Evolutionary conservation across 2,329 filamentous ascomycete species (phyloP).

Genomic region (Arthrobotrys pseudoclavata): DNA sequence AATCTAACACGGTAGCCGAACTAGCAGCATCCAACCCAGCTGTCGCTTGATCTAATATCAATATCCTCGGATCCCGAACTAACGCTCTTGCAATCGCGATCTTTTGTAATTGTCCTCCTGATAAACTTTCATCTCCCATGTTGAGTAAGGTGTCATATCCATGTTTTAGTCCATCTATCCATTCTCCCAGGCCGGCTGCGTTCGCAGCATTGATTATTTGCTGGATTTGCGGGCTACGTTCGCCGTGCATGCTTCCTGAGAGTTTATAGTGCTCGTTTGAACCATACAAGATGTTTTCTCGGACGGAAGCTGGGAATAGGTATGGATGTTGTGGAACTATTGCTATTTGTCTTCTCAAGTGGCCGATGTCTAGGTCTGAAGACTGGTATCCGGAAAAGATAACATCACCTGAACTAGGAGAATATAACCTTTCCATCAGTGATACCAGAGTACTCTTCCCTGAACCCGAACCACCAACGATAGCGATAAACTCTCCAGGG

Average conservation of each 20-base stretch:
- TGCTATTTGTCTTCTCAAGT: slow-evolving; percentile 74
- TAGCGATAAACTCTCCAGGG: slow-evolving; percentile 76
- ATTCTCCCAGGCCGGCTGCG: slow-evolving; percentile 64
- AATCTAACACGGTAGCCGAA: slow-evolving; percentile 75
- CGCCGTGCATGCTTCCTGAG: slow-evolving; percentile 70
- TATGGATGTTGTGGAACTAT: slow-evolving; percentile 79
- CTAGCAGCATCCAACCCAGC: slow-evolving; percentile 80
- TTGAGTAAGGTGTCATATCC: slow-evolving; percentile 78
- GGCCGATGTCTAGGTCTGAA: slow-evolving; percentile 72
- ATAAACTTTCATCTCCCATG: slow-evolving; percentile 82
- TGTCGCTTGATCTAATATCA: slow-evolving; percentile 90
- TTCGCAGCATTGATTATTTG: slow-evolving; percentile 63
- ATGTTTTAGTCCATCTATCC: slow-evolving; percentile 72
- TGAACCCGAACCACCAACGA: slow-evolving; percentile 88
- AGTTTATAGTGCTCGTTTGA: slow-evolving; percentile 66
- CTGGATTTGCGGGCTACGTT: slow-evolving; percentile 71
- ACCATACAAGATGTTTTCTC: slow-evolving; percentile 86
- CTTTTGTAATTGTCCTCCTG: slow-evolving; percentile 85
- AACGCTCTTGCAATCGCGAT: slow-evolving; percentile 85
- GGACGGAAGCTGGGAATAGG: slow-evolving; percentile 82
- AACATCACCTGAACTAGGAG: slow-evolving; percentile 68
- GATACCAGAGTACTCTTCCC: slow-evolving; percentile 89
- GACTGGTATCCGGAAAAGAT: slow-evolving; percentile 74
- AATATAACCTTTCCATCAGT: slow-evolving; percentile 80
- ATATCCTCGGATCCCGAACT: slow-evolving; percentile 76